Evolutionary conservation across 192 early-diverging fungal genomes (phyloP), one percentile per base, ranked within the genome.

Genomic region (Chytriomyces hyalinus): DNA sequence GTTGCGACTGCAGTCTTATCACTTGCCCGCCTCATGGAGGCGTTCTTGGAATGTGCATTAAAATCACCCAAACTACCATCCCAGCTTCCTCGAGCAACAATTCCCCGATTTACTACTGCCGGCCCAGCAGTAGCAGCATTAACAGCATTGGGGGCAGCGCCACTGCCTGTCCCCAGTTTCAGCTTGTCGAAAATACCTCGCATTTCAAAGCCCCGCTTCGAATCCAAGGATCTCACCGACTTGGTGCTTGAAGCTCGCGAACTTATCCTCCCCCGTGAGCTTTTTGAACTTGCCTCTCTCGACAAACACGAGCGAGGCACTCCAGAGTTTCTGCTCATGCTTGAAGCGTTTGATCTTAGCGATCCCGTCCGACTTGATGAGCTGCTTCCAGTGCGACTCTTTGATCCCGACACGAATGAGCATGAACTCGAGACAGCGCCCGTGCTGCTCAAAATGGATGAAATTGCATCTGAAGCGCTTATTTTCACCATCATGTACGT

Each of bases 401-500:
- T 1, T 13, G 63, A 26, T 13, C 63, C 63, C 4, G 57, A 22
- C 15, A 60, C 17, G 20, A 43, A 22, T 1, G 17, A 22, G 24
- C 63, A 43, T 11, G 11, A 13, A 13, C 17, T 20, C 17, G 63
- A 65, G 24, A 43, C 20, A 26, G 63, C 36, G 63, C 63, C 36
- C 6, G 63, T 43, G 24, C 20, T 65, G 24, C 24, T 28, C 24
- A 22, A 59, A 44, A 71, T 71, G 24, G 10, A 13, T 15, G 50
- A 59, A 17, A 71, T 71, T 13, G 70, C 70, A 59, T 71, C 70
- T 17, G 8, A 17, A 43, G 9, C 51, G 11, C 51, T 59, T 10
- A 71, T 71, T 26, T 36, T 51, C 17, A 71, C 70, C 70, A 71
- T 51, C 70, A 71, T 59, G 51, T 43, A 71, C 9, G 70, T 59